Conservation (phyloP, 176 grass and related monocot species). For the Luzula sylvatica region DNA sequence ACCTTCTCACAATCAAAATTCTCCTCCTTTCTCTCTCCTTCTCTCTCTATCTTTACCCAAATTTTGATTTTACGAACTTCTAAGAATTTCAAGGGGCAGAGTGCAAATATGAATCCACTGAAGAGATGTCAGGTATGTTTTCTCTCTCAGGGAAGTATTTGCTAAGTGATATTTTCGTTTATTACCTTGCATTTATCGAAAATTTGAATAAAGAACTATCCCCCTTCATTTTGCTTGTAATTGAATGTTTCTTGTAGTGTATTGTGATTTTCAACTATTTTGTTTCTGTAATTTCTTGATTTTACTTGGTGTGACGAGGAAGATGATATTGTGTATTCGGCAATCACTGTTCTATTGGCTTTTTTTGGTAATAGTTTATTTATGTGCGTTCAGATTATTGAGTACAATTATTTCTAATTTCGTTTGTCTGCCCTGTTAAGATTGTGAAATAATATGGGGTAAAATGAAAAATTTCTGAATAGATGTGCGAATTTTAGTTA, state of each 20-base stretch:
- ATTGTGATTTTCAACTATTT: too few relatives aligned
- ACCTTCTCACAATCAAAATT: background rate
- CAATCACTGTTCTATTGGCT: too few relatives aligned
- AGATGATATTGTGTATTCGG: too few relatives aligned
- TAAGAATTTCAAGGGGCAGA: background rate
- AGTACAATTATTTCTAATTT: too few relatives aligned
- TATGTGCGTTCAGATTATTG: too few relatives aligned
- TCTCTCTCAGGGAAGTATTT: background rate
- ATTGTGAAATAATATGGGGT: too few relatives aligned
- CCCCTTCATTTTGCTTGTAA: background rate
- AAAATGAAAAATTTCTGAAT: too few relatives aligned
- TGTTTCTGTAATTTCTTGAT: too few relatives aligned
- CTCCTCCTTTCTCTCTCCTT: slow-evolving; percentile 7
- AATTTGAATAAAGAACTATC: background rate
- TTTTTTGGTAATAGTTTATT: too few relatives aligned
- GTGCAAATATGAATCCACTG: background rate
- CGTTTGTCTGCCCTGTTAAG: too few relatives aligned
- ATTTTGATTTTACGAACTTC: background rate
- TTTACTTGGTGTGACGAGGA: too few relatives aligned
- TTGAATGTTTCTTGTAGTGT: background rate
- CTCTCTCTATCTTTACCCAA: background rate
- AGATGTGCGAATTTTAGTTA: too few relatives aligned
- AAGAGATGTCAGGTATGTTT: background rate
- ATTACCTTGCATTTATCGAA: background rate
- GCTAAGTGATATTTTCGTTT: background rate